Evolutionary conservation across 2,329 filamentous ascomycete genomes (phyloP).

Genomic region (Fusarium hostae): DNA sequence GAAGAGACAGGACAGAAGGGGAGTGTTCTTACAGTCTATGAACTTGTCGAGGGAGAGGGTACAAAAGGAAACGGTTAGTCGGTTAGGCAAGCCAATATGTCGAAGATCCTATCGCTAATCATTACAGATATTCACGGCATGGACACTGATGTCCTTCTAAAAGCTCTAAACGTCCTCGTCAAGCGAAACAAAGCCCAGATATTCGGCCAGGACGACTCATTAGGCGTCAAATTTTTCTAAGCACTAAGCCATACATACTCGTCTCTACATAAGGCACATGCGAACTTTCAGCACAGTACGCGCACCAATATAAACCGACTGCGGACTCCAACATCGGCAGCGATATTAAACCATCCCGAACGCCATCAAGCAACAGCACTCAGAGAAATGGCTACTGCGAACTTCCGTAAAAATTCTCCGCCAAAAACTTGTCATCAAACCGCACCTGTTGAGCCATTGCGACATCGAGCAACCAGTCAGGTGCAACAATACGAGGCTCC

Average conservation of each 20-base stretch:
- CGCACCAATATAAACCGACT: slow-evolving; percentile 7
- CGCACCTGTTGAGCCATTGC: slow-evolving; percentile 87
- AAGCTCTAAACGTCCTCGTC: slow-evolving; percentile 81
- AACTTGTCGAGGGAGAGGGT: slow-evolving; percentile 87
- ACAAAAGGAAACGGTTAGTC: slow-evolving; percentile 72
- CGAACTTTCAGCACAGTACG: slow-evolving; percentile 9
- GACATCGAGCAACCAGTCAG: slow-evolving; percentile 90
- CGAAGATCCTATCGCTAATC: slow-evolving; percentile 12
- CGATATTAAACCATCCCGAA: slow-evolving; percentile 26
- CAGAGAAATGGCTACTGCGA: slow-evolving; percentile 16
- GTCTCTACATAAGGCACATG: slow-evolving; percentile 33
- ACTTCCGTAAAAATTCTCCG: slow-evolving; percentile 55
- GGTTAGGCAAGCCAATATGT: not conserved
- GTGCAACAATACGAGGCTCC: slow-evolving; percentile 80
- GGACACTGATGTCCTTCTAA: slow-evolving; percentile 82
- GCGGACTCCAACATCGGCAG: slow-evolving; percentile 18
- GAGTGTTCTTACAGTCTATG: slow-evolving; percentile 90
- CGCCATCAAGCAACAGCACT: slow-evolving; percentile 30
- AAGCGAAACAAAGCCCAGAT: slow-evolving; percentile 93
- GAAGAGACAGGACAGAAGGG: slow-evolving; percentile 91
- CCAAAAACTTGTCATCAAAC: slow-evolving; percentile 72
- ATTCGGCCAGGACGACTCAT: slow-evolving; percentile 87
- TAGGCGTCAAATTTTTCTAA: slow-evolving; percentile 97
- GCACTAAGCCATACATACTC: slow-evolving; percentile 19
- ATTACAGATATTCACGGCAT: slow-evolving; percentile 83